Conservation (phyloP, 75 land plant species). For the Adiantum capillusveneris region DNA sequence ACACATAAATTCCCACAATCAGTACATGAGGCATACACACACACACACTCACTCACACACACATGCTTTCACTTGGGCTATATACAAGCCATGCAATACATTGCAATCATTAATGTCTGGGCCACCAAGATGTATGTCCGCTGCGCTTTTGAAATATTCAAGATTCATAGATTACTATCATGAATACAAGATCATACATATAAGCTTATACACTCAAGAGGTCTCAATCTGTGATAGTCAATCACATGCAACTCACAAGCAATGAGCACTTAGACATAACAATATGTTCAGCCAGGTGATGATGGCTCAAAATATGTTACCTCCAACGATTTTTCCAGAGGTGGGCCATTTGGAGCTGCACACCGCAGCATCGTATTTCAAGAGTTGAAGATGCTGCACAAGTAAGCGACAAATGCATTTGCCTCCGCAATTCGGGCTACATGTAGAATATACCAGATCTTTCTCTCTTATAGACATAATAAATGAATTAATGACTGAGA, state of each 20-base stretch:
- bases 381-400: slow-evolving; percentile 43
- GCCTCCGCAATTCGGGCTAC: slow-evolving; percentile 37
- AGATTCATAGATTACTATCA: neutral
- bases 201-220: too few relatives aligned
- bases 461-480: slow-evolving; percentile 35
- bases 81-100: neutral
- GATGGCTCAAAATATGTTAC: too few relatives aligned
- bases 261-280: too few relatives aligned
- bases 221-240: too few relatives aligned
- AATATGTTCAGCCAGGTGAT: too few relatives aligned
- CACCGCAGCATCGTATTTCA: slow-evolving; percentile 76
- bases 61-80: too few relatives aligned
- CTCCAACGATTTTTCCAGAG: slow-evolving; percentile 72
- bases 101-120: too few relatives aligned
- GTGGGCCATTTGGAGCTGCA: slow-evolving; percentile 64
- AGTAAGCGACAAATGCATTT: slow-evolving; percentile 48
- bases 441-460: slow-evolving; percentile 24
- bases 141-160: neutral
- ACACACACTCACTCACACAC: too few relatives aligned
- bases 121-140: neutral
- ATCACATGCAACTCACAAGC: too few relatives aligned
- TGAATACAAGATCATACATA: neutral
- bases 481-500: slow-evolving; percentile 31
- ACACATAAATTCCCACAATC: neutral
- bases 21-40: too few relatives aligned